Base-by-base conservation (phyloP, 345 rosid species). In the Citrus sp. region DNA sequence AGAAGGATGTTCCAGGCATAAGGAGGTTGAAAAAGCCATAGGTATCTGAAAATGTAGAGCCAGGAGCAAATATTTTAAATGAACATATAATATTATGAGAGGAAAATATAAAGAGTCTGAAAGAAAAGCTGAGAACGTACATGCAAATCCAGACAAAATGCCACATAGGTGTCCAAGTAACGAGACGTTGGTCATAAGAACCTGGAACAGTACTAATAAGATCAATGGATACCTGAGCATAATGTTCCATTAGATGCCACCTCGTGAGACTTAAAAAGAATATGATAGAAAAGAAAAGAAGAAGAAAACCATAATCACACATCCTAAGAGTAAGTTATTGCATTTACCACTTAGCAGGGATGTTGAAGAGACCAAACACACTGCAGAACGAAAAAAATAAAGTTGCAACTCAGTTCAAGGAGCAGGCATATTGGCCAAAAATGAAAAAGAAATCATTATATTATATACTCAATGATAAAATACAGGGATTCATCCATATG, bases 131-230 rank as follows among this genome's bases (percentile, higher is more conserved):
- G 21, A 82, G 67, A 34, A 80, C 93, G 51, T 83, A 96, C 98
- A 96, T 80, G 98, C 93, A 90, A 92, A 94, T 72, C 99, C 98
- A 38, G 99, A 94, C 77, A 96, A 81, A 88, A 96, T 94, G 85
- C 99, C 98, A 60, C 95, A 94, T 38, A 96, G 90, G 81, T 94
- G 99, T 70, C 99, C 99, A 59, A 96, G 95, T 74, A 96, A 90
- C 4, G 99, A 96, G 60, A 96, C 95, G 78, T 96, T 96, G 76
- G 95, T 78, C 97, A 96, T 92, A 66, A 96, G 92, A 85, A 92
- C 81, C 88, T 94, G 98, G 88, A 96, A 92, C 59, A 79, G 86
- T 49, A 96, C 76, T 84, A 96, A 80, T 61, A 96, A 85, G 83
- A 94, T 84, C 88, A 93, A 91, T 4, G 93, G 95, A 90, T 94